A percentile compares a stretch with the other conserved stretches of the same genome.
These are phyloP conservation scores for Thoreauomyces humboldtii DNA, from an alignment of 192 early-diverging fungal species.

Conservation along the genomic window DNA sequence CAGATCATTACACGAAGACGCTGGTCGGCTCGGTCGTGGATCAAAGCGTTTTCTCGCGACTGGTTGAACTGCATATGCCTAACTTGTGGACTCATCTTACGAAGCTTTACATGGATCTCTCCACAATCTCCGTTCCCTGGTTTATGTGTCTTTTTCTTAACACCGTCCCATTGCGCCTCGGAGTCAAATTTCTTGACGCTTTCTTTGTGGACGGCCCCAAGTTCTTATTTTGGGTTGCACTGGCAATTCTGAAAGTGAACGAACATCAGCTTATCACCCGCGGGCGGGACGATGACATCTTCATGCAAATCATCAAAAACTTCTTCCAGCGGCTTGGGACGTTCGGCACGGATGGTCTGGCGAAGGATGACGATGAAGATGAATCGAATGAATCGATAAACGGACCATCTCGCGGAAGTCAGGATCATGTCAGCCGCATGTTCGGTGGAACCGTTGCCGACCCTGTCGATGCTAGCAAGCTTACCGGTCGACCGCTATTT, in stretches of 20 bases:
- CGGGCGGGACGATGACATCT: slow-evolving; percentile 56
- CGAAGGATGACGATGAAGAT: not conserved
- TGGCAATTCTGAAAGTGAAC: slow-evolving; percentile 56
- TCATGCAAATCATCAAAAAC: slow-evolving; percentile 50
- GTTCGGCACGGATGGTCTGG: slow-evolving; percentile 7
- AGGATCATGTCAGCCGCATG: slow-evolving; percentile 2
- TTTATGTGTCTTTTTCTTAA: slow-evolving; percentile 61
- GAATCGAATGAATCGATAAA: not conserved
- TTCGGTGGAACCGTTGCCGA: not conserved
- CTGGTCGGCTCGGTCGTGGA: slow-evolving; percentile 60
- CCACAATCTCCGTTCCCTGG: slow-evolving; percentile 60
- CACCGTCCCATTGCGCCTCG: slow-evolving; percentile 47
- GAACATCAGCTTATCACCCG: slow-evolving; percentile 42
- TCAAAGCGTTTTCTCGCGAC: slow-evolving; percentile 48
- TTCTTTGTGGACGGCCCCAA: slow-evolving; percentile 68
- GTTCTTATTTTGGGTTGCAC: slow-evolving; percentile 57
- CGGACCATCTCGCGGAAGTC: slow-evolving; percentile 2
- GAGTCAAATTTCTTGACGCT: slow-evolving; percentile 51
- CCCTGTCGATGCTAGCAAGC: slow-evolving; percentile 16
- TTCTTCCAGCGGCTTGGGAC: slow-evolving; percentile 50
- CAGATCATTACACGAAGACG: slow-evolving; percentile 63
- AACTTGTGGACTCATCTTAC: slow-evolving; percentile 42
- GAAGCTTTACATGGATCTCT: slow-evolving; percentile 57
- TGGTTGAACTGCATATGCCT: slow-evolving; percentile 49
- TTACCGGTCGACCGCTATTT: slow-evolving; percentile 44